phyloP scores from a whole-genome alignment of 805 yeast species.

The Candida silvatica region DNA sequence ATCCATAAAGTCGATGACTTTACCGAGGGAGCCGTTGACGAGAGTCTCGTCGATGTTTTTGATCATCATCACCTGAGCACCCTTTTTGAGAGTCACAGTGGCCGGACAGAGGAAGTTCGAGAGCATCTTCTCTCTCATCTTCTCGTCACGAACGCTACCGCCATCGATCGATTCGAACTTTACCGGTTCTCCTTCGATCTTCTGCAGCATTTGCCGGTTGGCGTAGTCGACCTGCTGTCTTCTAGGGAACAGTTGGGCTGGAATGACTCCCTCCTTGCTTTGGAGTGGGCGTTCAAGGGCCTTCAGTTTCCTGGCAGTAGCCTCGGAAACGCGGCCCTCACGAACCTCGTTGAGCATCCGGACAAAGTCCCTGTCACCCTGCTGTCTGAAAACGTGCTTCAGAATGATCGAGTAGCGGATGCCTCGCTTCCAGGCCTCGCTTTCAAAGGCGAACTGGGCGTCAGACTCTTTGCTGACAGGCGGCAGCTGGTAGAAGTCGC shows the following conservation, averaged over 20 bases:
- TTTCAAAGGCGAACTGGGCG: slow-evolving; percentile 55
- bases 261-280: slow-evolving; percentile 50
- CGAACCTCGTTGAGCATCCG: slow-evolving; percentile 72
- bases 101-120: slow-evolving; percentile 57
- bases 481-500: slow-evolving; percentile 78
- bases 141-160: slow-evolving; percentile 35
- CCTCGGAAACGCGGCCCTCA: slow-evolving; percentile 44
- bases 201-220: slow-evolving; percentile 39
- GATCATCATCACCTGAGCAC: slow-evolving; percentile 79
- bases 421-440: slow-evolving; percentile 50
- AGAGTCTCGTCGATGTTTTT: slow-evolving; percentile 65
- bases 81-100: slow-evolving; percentile 46
- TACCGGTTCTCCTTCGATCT: slow-evolving; percentile 34
- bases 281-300: slow-evolving; percentile 42
- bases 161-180: slow-evolving; percentile 46
- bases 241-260: slow-evolving; percentile 71
- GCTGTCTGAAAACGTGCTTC: slow-evolving; percentile 65
- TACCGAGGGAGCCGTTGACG: slow-evolving; percentile 75
- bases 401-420: slow-evolving; percentile 51
- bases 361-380: slow-evolving; percentile 61
- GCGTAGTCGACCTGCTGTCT: slow-evolving; percentile 65
- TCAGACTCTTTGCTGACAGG: slow-evolving; percentile 43
- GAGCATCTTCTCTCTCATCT: slow-evolving; percentile 34
- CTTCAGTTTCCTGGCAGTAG: slow-evolving; percentile 40
- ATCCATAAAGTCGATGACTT: slow-evolving; percentile 39